phyloP scores from a whole-genome alignment of 768 basidiomycete species.

The Mycena epipterygia region DNA sequence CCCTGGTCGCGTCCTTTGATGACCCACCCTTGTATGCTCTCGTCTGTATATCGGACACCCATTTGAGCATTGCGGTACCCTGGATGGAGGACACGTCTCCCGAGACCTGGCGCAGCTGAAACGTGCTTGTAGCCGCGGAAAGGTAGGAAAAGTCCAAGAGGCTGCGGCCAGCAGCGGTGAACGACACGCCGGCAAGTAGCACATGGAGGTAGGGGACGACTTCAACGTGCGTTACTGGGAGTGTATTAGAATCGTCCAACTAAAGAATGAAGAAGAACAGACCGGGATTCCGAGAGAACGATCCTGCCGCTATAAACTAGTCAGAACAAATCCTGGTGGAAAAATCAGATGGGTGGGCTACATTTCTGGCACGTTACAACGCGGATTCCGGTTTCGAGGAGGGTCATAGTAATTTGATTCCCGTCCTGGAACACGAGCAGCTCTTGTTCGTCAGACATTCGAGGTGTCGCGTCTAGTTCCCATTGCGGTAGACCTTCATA shows the following conservation, averaged over 20 bases:
- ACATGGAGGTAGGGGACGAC: constrained; percentile 28
- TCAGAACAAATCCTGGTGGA: neutral
- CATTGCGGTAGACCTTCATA: constrained; percentile 25
- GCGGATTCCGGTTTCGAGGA: constrained; percentile 29
- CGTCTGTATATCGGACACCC: constrained; percentile 30
- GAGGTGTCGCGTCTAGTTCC: constrained; percentile 21
- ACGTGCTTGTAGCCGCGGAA: constrained; percentile 25
- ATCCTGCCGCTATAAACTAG: neutral
- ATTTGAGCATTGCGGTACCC: constrained; percentile 18
- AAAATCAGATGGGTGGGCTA: neutral
- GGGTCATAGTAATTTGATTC: constrained; percentile 12
- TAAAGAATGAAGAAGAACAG: neutral
- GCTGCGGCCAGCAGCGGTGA: constrained; percentile 29
- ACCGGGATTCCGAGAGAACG: constrained; percentile 23
- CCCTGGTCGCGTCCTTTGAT: neutral
- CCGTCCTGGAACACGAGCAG: constrained; percentile 31
- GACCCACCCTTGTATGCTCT: constrained; percentile 29
- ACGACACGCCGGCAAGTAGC: constrained; percentile 19
- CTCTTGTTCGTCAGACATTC: constrained; percentile 30
- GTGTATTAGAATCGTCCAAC: neutral
- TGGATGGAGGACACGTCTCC: constrained; percentile 28
- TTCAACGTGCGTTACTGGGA: constrained; percentile 14
- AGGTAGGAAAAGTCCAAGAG: constrained; percentile 35
- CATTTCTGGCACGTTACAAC: constrained; percentile 10
- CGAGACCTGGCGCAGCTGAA: constrained; percentile 29